phyloP scores from a whole-genome alignment of 2,329 filamentous ascomycete species.

The Fusarium falciforme region DNA sequence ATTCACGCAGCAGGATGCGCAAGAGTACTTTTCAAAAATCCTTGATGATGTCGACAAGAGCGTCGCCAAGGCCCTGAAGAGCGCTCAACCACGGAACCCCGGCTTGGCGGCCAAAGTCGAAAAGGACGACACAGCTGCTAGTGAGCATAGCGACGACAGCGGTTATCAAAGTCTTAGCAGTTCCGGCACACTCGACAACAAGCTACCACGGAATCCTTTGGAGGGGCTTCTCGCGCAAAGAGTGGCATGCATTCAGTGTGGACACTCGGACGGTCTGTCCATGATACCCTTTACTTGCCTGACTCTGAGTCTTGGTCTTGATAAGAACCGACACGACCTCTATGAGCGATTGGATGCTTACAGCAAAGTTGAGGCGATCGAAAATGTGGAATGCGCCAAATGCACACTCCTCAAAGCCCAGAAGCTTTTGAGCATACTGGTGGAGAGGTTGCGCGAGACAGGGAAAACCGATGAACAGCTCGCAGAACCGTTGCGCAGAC shows the following conservation, averaged over 20 bases:
- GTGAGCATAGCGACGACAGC: slow-evolving; percentile 67
- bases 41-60: slow-evolving; percentile 88
- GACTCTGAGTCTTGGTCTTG: slow-evolving; percentile 81
- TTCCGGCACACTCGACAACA: slow-evolving; percentile 53
- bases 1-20: slow-evolving; percentile 96
- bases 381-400: slow-evolving; percentile 90
- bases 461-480: slow-evolving; percentile 61
- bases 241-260: slow-evolving; percentile 87
- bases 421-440: slow-evolving; percentile 59
- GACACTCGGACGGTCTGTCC: slow-evolving; percentile 86
- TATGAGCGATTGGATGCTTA: slow-evolving; percentile 86
- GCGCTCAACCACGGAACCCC: slow-evolving; percentile 40
- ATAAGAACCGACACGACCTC: slow-evolving; percentile 73
- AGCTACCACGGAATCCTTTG: slow-evolving; percentile 75
- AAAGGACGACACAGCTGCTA: slow-evolving; percentile 57
- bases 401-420: slow-evolving; percentile 80
- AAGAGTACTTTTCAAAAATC: slow-evolving; percentile 95
- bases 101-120: slow-evolving; percentile 55
- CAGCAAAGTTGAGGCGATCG: slow-evolving; percentile 84
- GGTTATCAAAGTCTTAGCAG: slow-evolving; percentile 63
- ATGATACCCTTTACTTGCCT: slow-evolving; percentile 95
- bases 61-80: slow-evolving; percentile 62
- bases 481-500: slow-evolving; percentile 63
- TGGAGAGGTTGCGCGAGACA: slow-evolving; percentile 53
- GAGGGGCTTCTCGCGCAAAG: slow-evolving; percentile 90